phyloP scores from a whole-genome alignment of 768 basidiomycete genomes.

The Coprinellus aureogranulatus region DNA sequence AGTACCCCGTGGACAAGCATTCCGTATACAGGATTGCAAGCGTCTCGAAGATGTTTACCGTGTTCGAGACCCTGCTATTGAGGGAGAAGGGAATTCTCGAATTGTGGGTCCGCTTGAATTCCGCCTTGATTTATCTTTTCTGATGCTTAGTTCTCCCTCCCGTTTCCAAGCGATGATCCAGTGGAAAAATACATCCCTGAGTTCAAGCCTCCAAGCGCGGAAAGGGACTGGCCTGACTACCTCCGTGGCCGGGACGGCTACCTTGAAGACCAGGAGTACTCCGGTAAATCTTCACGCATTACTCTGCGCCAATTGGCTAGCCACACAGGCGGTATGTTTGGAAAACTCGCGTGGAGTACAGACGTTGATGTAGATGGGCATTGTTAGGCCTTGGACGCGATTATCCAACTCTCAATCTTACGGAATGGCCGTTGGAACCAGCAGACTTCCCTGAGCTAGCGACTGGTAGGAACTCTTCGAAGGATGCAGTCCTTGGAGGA shows the following conservation, averaged over 20 bases:
- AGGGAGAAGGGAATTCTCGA: conserved; percentile 42
- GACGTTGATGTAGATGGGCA: background rate
- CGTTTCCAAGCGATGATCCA: conserved; percentile 43
- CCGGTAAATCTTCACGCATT: conserved; percentile 21
- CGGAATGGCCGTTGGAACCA: conserved; percentile 37
- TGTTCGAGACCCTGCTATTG: conserved; percentile 47
- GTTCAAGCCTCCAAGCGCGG: conserved; percentile 28
- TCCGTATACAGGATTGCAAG: conserved; percentile 53
- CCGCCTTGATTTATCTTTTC: too few relatives aligned
- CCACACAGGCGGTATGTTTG: conserved; percentile 34
- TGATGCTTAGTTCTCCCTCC: too few relatives aligned
- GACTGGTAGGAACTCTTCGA: conserved; percentile 11
- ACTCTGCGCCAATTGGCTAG: conserved; percentile 42
- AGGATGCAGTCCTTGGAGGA: conserved; percentile 28
- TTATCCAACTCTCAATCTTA: conserved; percentile 29
- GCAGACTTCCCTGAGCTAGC: conserved; percentile 2
- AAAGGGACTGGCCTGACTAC: conserved; percentile 33
- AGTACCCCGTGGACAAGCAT: conserved; percentile 28
- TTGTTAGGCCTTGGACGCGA: conserved; percentile 34
- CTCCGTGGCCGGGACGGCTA: conserved; percentile 17
- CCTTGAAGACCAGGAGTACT: background rate
- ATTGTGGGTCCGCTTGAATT: too few relatives aligned
- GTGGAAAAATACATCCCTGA: conserved; percentile 43
- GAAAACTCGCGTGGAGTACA: background rate
- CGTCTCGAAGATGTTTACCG: conserved; percentile 50